Evolutionary conservation across 2,329 filamentous ascomycete genomes (phyloP), one percentile per base, ranked within the genome.

Genomic region (Hymenoscyphus infarciens): DNA sequence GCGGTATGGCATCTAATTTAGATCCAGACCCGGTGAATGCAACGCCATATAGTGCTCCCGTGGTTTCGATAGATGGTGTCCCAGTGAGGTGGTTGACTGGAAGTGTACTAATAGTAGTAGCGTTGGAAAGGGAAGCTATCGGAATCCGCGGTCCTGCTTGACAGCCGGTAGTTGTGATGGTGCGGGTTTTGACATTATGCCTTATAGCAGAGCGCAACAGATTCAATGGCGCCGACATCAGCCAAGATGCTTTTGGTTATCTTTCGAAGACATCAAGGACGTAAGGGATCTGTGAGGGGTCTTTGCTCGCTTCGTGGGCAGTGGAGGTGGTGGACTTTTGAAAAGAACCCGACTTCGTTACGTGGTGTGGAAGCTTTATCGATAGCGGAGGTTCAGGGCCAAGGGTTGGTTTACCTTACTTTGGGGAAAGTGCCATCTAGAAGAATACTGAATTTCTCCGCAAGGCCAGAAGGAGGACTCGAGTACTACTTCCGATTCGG

Each of bases 21-120:
- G 68, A 69, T 33, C 53, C n/a, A 45, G 77, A 76, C 22, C 77
- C 75, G 53, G 75, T 78, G 71, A 83, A 82, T 76, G 78, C 81
- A 64, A 78, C 71, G 53, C 77, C 76, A 3, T 77, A 71, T 42
- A 77, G 53, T 31, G 54, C 39, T 62, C 61, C 69, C 5, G 63
- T 49, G 19, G 19, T 22, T 49, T 22, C 42, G 5, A 49, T 11
- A 4, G 19, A 49, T 22, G 42, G 42, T 49, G 60, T n/a, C 61
- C 68, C 54, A 63, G 42, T 22, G n/a, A 22, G 42, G 10, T 49
- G 58, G 25, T 70, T 66, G 39, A 72, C 66, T 38, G 69, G 72
- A 54, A 71, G n/a, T n/a, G n/a, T n/a, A n/a, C n/a, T n/a, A n/a
- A n/a, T n/a, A n/a, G n/a, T 67, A 5, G 73, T 55, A 61, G 42